Evolutionary conservation across 192 early-diverging fungal genomes (phyloP).

Genomic region (Linnemannia zychae): DNA sequence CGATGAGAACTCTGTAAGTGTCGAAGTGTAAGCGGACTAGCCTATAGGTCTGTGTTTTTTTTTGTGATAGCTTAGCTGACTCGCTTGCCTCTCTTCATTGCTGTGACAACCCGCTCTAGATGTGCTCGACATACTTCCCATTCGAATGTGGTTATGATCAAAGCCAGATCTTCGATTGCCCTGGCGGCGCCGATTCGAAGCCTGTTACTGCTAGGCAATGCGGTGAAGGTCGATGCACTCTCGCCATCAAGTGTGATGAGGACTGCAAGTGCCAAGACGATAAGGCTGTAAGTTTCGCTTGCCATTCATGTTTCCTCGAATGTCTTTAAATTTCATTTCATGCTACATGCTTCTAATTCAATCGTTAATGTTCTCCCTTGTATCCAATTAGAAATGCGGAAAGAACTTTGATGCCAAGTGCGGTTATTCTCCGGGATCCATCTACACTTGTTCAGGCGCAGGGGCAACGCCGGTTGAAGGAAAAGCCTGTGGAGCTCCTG

Average conservation of each 20-base stretch:
- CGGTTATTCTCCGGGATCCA: neutral
- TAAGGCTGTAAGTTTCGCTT: neutral
- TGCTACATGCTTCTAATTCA: neutral
- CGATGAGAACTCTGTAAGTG: conserved; percentile 25
- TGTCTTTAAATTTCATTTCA: neutral
- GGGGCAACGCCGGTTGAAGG: neutral
- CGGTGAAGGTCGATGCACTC: conserved; percentile 17
- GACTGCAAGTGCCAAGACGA: conserved; percentile 7
- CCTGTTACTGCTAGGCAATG: conserved; percentile 13
- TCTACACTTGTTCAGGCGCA: conserved; percentile 11
- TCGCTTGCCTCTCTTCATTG: neutral
- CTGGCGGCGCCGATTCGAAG: neutral
- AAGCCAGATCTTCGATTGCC: conserved; percentile 13
- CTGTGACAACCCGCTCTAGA: neutral
- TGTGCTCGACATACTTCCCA: conserved; percentile 33
- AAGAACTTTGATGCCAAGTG: conserved; percentile 30
- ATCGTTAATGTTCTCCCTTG: neutral
- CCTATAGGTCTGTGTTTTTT: too few species aligned
- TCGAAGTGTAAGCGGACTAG: too few species aligned
- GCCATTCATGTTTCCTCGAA: neutral
- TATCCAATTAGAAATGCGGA: conserved; percentile 17
- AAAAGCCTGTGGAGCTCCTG: neutral
- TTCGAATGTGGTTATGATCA: conserved; percentile 30
- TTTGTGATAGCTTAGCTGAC: neutral
- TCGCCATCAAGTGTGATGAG: conserved; percentile 6